phyloP scores from a whole-genome alignment of 805 yeast species.

The Cyberlindnera mycetangii region DNA sequence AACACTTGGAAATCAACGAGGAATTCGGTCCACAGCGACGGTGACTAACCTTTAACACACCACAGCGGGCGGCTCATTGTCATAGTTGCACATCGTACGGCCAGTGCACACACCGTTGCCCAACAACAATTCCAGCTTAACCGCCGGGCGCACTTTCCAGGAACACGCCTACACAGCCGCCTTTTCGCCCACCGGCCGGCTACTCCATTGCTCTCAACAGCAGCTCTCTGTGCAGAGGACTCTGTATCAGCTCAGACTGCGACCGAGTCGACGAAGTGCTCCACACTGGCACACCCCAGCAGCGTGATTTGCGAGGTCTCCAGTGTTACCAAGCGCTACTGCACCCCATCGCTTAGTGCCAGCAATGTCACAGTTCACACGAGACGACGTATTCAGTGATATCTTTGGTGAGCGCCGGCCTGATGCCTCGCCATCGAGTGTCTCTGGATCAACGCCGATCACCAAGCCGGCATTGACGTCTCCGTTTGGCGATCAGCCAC shows the following conservation, averaged over 20 bases:
- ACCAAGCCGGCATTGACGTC: not conserved
- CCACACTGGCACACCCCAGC: too few species aligned
- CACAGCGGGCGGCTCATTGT: not conserved
- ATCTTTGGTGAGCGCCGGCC: constrained; percentile 31
- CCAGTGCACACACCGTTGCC: not conserved
- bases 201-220: too few species aligned
- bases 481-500: not conserved
- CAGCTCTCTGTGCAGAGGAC: not conserved
- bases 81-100: not conserved
- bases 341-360: not conserved
- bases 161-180: not conserved
- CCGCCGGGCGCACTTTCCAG: not conserved
- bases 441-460: not conserved
- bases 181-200: not conserved
- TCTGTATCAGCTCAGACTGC: not conserved
- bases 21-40: not conserved
- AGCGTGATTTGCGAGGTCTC: too few species aligned
- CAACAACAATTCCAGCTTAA: not conserved
- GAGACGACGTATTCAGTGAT: constrained; percentile 31
- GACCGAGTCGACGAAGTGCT: too few species aligned
- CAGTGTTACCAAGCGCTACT: too few species aligned
- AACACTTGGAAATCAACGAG: not conserved
- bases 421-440: constrained; percentile 8
- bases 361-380: constrained; percentile 13
- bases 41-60: too few species aligned